Evolutionary conservation across 2,329 filamentous ascomycete species (phyloP), one percentile per base, ranked within the genome.

Genomic region (Periconia macrospinosa): DNA sequence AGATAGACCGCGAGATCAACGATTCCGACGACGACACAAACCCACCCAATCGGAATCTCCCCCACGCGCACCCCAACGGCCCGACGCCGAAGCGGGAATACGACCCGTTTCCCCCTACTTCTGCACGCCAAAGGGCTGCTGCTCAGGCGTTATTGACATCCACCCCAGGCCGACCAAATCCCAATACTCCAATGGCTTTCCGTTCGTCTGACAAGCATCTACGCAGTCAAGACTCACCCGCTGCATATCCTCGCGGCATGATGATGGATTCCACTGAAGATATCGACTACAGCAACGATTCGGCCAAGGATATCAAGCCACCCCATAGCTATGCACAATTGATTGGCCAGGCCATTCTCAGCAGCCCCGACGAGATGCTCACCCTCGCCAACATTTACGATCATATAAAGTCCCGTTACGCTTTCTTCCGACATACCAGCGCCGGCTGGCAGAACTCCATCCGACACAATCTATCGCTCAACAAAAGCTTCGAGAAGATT

Each of bases 361-460:
- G 89, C 35, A 92, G 89, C 2, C 81, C 86, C 1, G 92, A 96
- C 54, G 89, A 95, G 71, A 95, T 95, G 73, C 82, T 97, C 50
- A 97, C 94, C 2, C 76, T 99, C 45, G 89, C 89, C 65, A 92
- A 91, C 62, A 99, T 99, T 52, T 99, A 99, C 76, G 88, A 86
- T 48, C 97, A 89, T 76, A 97, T 99, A 69, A 94, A 87, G 76
- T 85, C 86, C 3, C 89, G 90, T 62, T 99, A 97, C 71, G 88
- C 94, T 1, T 99, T 96, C 74, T 99, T 97, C 74, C 86, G 93
- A 42, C 85, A 92, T 72, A 91, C 83, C 30, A 86, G 92, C 51
- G 86, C 86, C 54, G 93, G 94, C 55, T 99, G 95, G 95, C 94
- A 97, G 86, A 99, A 99, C 72, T 97, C 92, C 0, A 99, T 99